Percentiles rank a stretch among this genome's conserved stretches.
Conservation (phyloP, 208 protist species). For the Angomonas ambiguus region DNA sequence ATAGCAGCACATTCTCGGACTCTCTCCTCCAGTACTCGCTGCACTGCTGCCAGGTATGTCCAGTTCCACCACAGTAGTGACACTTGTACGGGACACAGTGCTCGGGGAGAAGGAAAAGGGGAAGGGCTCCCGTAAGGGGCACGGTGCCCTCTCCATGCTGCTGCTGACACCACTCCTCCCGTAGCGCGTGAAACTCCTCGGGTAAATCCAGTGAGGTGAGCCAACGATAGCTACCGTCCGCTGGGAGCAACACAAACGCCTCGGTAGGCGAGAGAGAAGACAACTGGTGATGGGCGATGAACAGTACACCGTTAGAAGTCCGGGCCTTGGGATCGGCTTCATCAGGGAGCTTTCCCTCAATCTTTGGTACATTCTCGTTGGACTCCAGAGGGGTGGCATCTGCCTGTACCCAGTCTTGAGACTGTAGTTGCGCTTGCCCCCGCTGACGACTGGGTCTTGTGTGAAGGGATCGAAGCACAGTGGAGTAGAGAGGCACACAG, state of each 20-base stretch:
- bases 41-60: conserved; percentile 41
- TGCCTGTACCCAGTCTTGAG: neutral
- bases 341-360: neutral
- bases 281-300: neutral
- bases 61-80: conserved; percentile 18
- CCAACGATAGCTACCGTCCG: neutral
- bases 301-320: neutral
- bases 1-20: neutral
- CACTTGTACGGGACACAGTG: conserved; percentile 27
- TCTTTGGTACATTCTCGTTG: neutral
- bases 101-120: conserved; percentile 28
- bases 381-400: neutral
- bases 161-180: neutral
- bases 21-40: neutral
- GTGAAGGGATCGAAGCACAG: neutral
- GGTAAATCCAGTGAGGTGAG: neutral
- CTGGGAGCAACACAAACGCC: neutral
- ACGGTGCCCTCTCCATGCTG: conserved; percentile 36
- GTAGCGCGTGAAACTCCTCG: neutral
- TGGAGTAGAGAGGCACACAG: neutral
- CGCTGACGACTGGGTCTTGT: neutral
- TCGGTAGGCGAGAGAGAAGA: conserved; percentile 3
- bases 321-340: neutral
- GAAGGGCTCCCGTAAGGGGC: conserved; percentile 49
- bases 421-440: neutral